phyloP scores from a whole-genome alignment of 805 yeast species.

The Spathaspora passalidarum region DNA sequence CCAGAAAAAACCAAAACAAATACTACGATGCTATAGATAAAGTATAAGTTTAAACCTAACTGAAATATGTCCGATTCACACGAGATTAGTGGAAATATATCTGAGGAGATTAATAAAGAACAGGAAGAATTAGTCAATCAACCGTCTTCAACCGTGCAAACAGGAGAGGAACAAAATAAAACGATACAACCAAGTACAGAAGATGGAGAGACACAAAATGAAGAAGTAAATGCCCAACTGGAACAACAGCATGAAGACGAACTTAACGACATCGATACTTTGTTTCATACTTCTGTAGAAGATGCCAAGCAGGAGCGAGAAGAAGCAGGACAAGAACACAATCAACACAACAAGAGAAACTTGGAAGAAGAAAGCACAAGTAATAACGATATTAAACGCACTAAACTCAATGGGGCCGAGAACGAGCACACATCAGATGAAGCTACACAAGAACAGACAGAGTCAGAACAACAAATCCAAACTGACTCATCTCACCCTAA shows the following conservation, averaged over 20 bases:
- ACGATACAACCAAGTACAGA: background rate
- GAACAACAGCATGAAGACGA: background rate
- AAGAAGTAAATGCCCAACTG: background rate
- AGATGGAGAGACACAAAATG: background rate
- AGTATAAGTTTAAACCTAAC: background rate
- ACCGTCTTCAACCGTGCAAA: background rate
- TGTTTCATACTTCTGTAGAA: background rate
- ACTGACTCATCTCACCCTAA: too few relatives aligned
- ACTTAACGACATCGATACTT: background rate
- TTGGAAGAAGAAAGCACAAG: background rate
- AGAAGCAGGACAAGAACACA: background rate
- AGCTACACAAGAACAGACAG: background rate
- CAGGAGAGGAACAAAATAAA: background rate
- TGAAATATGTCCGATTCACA: background rate
- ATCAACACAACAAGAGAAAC: background rate
- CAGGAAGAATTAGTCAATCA: background rate
- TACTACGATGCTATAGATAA: too few relatives aligned
- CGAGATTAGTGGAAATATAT: background rate
- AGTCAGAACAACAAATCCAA: background rate
- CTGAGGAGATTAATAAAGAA: background rate
- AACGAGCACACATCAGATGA: background rate
- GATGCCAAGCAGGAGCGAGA: background rate
- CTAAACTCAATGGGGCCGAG: background rate
- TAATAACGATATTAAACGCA: background rate
- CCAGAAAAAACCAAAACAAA: background rate